Base-by-base conservation (phyloP, 1,284 basidiomycete genomes). In the Rhodotorula glutinis region DNA sequence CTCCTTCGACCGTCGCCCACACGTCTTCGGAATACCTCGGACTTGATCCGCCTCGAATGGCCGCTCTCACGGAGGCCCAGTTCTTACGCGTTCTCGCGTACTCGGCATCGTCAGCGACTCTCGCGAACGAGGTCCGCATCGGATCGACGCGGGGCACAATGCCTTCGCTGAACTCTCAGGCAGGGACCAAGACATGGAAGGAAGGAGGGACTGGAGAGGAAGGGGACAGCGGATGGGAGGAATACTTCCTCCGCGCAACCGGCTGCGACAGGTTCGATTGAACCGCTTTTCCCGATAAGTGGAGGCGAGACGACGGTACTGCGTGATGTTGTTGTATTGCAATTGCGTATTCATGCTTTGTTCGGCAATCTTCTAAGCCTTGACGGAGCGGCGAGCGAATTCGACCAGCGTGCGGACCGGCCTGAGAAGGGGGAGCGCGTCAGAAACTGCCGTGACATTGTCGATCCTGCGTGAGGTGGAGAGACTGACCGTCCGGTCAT, bases 401-500 rank as follows among this genome's bases (percentile, higher is more conserved):
- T 73, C 72, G 67, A 73, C 57, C 14, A 73, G 56, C 0, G 65
- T 65, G 25, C 72, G 53, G 4, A 61, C 60, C 30, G 57, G 53
- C 27, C 63, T 66, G 57, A 13, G n/a, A n/a, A n/a, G n/a, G n/a
- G n/a, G n/a, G n/a, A n/a, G n/a, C n/a, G n/a, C n/a, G n/a, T n/a
- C n/a, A n/a, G n/a, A n/a, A n/a, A n/a, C n/a, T n/a, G n/a, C n/a
- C n/a, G n/a, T n/a, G n/a, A n/a, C n/a, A n/a, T n/a, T n/a, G n/a
- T n/a, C n/a, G n/a, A n/a, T n/a, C n/a, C n/a, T n/a, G n/a, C 38
- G 23, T 3, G 43, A 44, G 55, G 25, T 4, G 21, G 9, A 23
- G n/a, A 13, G 23, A 55, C 63, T 33, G 27, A 55, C 63, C 69
- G 29, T 3, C 72, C 72, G 9, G 66, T 73, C 72, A 73, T 73